phyloP scores from a whole-genome alignment of 805 yeast genomes.

The Dipodascopsis uninucleata region DNA sequence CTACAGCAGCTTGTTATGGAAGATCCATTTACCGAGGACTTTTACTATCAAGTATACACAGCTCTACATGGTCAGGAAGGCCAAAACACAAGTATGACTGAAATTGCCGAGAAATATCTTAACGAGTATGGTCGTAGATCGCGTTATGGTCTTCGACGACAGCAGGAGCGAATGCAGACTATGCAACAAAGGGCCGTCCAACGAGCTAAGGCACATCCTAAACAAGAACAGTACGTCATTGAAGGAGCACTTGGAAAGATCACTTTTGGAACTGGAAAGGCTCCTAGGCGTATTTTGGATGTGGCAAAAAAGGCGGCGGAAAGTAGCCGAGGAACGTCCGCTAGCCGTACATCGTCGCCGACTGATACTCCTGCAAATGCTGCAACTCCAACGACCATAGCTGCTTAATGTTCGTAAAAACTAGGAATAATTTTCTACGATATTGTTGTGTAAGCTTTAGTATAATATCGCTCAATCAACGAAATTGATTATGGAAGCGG shows the following conservation, averaged over 20 bases:
- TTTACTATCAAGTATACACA: constrained; percentile 88
- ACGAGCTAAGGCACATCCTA: constrained; percentile 78
- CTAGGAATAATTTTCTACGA: no score
- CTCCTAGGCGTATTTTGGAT: constrained; percentile 83
- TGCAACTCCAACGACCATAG: no score
- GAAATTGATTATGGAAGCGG: no score
- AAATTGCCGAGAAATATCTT: constrained; percentile 23
- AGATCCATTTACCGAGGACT: constrained; percentile 96
- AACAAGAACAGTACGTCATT: constrained; percentile 55
- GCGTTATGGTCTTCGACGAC: constrained; percentile 33
- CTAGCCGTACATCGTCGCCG: no score
- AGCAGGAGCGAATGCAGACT: constrained; percentile 69
- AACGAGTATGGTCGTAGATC: constrained; percentile 26
- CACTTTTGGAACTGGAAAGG: constrained; percentile 70
- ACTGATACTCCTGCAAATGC: no score
- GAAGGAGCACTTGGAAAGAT: constrained; percentile 92
- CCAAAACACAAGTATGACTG: constrained; percentile 13
- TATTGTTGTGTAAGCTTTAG: no score
- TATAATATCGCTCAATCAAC: no score
- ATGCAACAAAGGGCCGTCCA: constrained; percentile 97
- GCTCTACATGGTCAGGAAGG: constrained; percentile 49
- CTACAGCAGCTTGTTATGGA: constrained; percentile 93
- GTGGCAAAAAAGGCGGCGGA: constrained; percentile 26
- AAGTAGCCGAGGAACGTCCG: no score
- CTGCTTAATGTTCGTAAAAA: no score